Conservation (phyloP, 1,284 basidiomycete species). For the Cutaneotrichosporon sp. region DNA sequence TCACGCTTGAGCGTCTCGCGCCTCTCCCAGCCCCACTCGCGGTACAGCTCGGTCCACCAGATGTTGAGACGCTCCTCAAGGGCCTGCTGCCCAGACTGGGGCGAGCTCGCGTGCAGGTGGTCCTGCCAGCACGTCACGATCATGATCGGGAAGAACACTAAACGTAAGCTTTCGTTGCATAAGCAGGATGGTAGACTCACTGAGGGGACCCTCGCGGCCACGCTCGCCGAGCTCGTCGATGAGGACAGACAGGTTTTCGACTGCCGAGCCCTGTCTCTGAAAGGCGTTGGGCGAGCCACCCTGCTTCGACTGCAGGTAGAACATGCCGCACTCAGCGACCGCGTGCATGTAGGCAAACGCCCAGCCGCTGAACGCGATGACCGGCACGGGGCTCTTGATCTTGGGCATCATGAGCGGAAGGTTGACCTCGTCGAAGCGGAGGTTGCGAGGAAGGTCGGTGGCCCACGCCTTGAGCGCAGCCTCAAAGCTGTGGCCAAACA, state of each 20-base stretch:
- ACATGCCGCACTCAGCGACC: conserved; percentile 56
- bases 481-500: conserved; percentile 32
- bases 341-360: conserved; percentile 56
- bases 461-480: conserved; percentile 53
- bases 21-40: conserved; percentile 46
- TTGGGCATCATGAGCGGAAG: conserved; percentile 44
- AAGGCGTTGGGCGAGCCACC: conserved; percentile 35
- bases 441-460: conserved; percentile 47
- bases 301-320: conserved; percentile 53
- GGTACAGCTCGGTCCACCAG: conserved; percentile 44
- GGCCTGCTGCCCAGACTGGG: conserved; percentile 26
- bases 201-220: conserved; percentile 47
- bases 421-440: conserved; percentile 55
- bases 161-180: conserved; percentile 3
- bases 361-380: conserved; percentile 48
- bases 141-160: conserved; percentile 46
- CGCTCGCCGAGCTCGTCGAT: conserved; percentile 45
- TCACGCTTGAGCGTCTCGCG: conserved; percentile 33
- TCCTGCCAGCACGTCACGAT: conserved; percentile 47
- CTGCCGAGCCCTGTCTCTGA: conserved; percentile 50
- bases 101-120: conserved; percentile 34
- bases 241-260: conserved; percentile 52
- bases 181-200: conserved; percentile 31
- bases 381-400: conserved; percentile 40
- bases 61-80: conserved; percentile 39